Conservation (phyloP, 495 filamentous ascomycete genomes). For the Gamarada debralockiae region DNA sequence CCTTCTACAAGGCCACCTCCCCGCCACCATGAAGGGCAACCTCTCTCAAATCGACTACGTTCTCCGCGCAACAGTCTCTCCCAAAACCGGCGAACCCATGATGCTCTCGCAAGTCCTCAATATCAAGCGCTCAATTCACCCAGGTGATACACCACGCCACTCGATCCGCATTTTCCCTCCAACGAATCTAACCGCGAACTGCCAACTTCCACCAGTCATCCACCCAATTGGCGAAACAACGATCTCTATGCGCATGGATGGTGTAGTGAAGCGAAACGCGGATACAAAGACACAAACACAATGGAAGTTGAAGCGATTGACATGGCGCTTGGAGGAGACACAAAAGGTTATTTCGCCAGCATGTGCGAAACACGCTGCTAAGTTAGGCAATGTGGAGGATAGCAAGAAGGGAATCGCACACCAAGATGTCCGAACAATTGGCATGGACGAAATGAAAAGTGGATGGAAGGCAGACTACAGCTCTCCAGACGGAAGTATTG, state of each 20-base stretch:
- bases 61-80: conserved; percentile 61
- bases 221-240: conserved; percentile 85
- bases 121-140: conserved; percentile 68
- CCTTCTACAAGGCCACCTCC: conserved; percentile 80
- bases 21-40: conserved; percentile 70
- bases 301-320: conserved; percentile 86
- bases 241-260: conserved; percentile 73
- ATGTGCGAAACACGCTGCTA: conserved; percentile 72
- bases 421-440: conserved; percentile 72
- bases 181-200: conserved; percentile 81
- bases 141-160: conserved; percentile 59
- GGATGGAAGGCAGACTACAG: conserved; percentile 98
- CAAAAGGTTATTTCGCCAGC: conserved; percentile 75
- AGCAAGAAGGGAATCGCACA: conserved; percentile 71
- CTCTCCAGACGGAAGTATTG: conserved; percentile 65
- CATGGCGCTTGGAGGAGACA: conserved; percentile 89
- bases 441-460: conserved; percentile 65
- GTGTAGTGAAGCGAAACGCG: conserved; percentile 40
- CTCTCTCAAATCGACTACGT: conserved; percentile 75
- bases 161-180: conserved; percentile 94
- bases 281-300: conserved; percentile 55
- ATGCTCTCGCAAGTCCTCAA: conserved; percentile 60
- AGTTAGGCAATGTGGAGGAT: conserved; percentile 56
- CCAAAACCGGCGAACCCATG: conserved; percentile 54
- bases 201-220: conserved; percentile 75